These are phyloP conservation scores for Penicillium samsonianum DNA, from an alignment of 495 filamentous ascomycete genomes.

Conservation along the genomic window DNA sequence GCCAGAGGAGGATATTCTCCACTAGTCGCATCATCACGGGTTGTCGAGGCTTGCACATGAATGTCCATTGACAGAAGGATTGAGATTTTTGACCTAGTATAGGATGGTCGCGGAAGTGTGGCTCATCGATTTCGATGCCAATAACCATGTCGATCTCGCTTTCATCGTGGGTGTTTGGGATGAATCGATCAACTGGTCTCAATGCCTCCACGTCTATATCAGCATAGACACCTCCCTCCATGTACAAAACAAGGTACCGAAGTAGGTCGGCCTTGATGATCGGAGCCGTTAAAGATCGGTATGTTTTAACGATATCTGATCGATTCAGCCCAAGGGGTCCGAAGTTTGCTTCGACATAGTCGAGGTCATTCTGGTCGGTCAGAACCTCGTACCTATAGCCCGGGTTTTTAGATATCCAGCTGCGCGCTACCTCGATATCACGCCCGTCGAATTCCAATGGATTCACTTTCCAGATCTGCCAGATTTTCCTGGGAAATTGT, in stretches of 20 bases:
- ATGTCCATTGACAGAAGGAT: slow-evolving; percentile 72
- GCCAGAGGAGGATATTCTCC: slow-evolving; percentile 61
- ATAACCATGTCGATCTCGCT: slow-evolving; percentile 61
- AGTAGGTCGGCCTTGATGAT: slow-evolving; percentile 60
- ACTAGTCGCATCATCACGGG: slow-evolving; percentile 64
- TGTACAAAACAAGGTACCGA: slow-evolving; percentile 55
- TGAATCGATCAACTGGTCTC: slow-evolving; percentile 45
- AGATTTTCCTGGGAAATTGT: slow-evolving; percentile 56
- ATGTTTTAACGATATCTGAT: slow-evolving; percentile 60
- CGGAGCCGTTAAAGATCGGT: slow-evolving; percentile 53
- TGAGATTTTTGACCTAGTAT: slow-evolving; percentile 62
- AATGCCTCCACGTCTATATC: slow-evolving; percentile 54
- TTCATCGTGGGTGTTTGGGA: slow-evolving; percentile 43
- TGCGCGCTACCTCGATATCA: slow-evolving; percentile 52
- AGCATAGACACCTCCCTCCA: slow-evolving; percentile 52
- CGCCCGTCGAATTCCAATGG: slow-evolving; percentile 57
- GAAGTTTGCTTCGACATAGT: slow-evolving; percentile 61
- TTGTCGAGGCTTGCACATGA: slow-evolving; percentile 61
- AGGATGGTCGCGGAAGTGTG: slow-evolving; percentile 58
- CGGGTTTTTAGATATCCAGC: slow-evolving; percentile 61
- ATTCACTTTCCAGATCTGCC: slow-evolving; percentile 69
- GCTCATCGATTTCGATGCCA: slow-evolving; percentile 66
- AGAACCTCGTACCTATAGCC: slow-evolving; percentile 63
- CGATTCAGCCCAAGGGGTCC: slow-evolving; percentile 59
- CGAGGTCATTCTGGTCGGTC: slow-evolving; percentile 60